Evolutionary conservation across 2,329 filamentous ascomycete species (phyloP).

Genomic region (Thyridium curvatum): DNA sequence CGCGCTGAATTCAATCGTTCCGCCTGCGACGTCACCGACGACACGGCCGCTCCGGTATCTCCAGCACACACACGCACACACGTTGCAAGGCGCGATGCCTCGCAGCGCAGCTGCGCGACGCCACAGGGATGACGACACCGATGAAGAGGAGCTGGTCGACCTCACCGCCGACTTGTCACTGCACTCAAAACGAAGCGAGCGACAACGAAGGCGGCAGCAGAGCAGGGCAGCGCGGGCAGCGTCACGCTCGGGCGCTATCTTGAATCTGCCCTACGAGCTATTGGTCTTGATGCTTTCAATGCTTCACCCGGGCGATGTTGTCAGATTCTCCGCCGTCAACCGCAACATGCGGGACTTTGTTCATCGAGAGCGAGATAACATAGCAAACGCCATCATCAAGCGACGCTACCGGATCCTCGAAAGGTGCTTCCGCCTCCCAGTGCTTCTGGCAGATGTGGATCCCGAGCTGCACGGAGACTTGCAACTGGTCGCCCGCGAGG

Average conservation of each 20-base stretch:
- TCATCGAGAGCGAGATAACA: slow-evolving; percentile 28
- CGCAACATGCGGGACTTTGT: slow-evolving; percentile 36
- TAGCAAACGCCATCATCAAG: slow-evolving; percentile 35
- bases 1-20: too few species aligned
- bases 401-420: slow-evolving; percentile 43
- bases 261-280: slow-evolving; percentile 47
- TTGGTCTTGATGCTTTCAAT: slow-evolving; percentile 38
- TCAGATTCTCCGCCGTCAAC: slow-evolving; percentile 35
- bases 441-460: slow-evolving; percentile 33
- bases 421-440: slow-evolving; percentile 45
- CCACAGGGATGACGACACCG: slow-evolving; percentile 6
- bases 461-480: slow-evolving; percentile 28
- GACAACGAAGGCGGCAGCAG: slow-evolving; percentile 34
- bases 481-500: slow-evolving; percentile 31
- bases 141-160: slow-evolving; percentile 39
- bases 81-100: too few species aligned
- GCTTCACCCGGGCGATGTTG: slow-evolving; percentile 43
- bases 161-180: slow-evolving; percentile 40
- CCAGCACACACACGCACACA: too few species aligned
- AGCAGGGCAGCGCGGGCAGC: slow-evolving; percentile 26
- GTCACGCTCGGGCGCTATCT: slow-evolving; percentile 24
- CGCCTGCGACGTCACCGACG: too few species aligned
- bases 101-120: too few species aligned
- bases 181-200: slow-evolving; percentile 46
- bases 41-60: too few species aligned